These are phyloP conservation scores for Backusella mclennaniae DNA, from an alignment of 192 early-diverging fungal species.

Conservation along the genomic window DNA sequence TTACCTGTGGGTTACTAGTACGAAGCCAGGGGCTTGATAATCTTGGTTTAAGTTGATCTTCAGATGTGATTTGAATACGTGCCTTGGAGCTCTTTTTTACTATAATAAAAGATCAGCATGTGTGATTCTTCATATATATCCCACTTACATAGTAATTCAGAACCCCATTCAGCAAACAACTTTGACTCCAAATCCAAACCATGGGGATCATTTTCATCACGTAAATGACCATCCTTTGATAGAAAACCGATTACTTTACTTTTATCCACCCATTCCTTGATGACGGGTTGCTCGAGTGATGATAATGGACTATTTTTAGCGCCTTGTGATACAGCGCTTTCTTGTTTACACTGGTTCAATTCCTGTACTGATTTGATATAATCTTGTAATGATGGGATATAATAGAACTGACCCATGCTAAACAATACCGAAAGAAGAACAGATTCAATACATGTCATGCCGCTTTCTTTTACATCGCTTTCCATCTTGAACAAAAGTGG, in stretches of 20 bases:
- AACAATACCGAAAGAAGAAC: constrained; percentile 1
- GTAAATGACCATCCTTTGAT: constrained; percentile 23
- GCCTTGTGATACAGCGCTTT: not conserved
- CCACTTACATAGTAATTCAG: constrained; percentile 16
- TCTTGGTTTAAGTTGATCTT: constrained; percentile 21
- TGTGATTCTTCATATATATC: too few species aligned
- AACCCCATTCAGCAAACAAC: constrained; percentile 36
- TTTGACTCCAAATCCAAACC: constrained; percentile 35
- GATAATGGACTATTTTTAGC: not conserved
- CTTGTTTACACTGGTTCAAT: not conserved
- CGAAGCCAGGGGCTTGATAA: constrained; percentile 25
- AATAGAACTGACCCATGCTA: constrained; percentile 10
- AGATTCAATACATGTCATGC: constrained; percentile 13
- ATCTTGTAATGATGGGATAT: not conserved
- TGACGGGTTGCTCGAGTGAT: not conserved
- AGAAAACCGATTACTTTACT: constrained; percentile 21
- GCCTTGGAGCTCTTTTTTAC: constrained; percentile 9
- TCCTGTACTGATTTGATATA: constrained; percentile 15
- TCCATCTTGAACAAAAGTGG: constrained; percentile 28
- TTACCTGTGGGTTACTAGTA: constrained; percentile 15
- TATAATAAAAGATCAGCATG: not conserved
- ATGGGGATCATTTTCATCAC: constrained; percentile 27
- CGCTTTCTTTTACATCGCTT: constrained; percentile 4
- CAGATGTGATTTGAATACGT: not conserved
- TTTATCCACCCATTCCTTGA: constrained; percentile 13